Evolutionary conservation across 2,329 filamentous ascomycete genomes (phyloP), one percentile per base, ranked within the genome.

Genomic region (Cadophora luteo-olivacea): DNA sequence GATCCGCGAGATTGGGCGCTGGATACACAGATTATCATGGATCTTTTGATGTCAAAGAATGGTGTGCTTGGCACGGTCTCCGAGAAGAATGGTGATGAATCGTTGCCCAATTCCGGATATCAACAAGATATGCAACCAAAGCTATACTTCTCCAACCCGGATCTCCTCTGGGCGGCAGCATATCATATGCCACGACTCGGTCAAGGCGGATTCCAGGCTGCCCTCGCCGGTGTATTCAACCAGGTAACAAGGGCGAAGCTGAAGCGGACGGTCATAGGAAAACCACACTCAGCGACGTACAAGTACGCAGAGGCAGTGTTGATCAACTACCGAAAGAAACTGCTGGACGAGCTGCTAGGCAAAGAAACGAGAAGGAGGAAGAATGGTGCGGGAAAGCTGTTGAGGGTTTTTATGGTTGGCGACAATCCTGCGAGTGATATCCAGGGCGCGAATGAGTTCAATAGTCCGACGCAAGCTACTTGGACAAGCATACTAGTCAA

Each of bases 1-100:
- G 96, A 98, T 80, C 94, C 96, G 3, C 88, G 96, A 66, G 96
- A 99, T 82, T 99, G 96, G 96, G 94, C 92, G 0, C 85, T 97
- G 11, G 95, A 98, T 79, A 89, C 89, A 2, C 92, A 97, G 77
- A 83, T 98, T 74, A 91, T 98, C 67, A 80, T 91, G 65, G 96
- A 99, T 79, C 82, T 97, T 12, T 83, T 98, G 7, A 84, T 97
- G 51, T 97, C 94, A 0, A 84, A 87, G 22, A 75, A 85, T n/a
- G 96, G 96, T 22, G 87, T 92, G 67, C 78, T 97, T 4, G 96
- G 95, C 32, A 97, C 95, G 0, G 84, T 92, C 52, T 95, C 92
- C 0, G 72, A 84, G 12, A 89, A 87, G 77, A 97, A 97, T 78
- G 90, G 89, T 52, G 82, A 90, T 69, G 32, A 77, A 0, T 81